Conservation (phyloP, 2,329 filamentous ascomycete species). For the Neurospora sp. region DNA sequence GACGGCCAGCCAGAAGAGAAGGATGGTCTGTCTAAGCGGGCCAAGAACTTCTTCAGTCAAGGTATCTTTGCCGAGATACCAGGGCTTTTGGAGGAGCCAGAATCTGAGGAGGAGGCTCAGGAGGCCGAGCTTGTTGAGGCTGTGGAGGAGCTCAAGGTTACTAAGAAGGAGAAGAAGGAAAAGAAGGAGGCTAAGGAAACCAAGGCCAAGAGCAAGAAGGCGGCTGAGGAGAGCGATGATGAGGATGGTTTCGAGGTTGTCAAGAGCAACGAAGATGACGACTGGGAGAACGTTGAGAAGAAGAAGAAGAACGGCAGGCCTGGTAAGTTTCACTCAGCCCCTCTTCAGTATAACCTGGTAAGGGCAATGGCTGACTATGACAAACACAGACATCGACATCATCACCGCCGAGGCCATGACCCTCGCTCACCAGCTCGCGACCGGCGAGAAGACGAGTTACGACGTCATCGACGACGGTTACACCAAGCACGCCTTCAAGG, state of each 20-base stretch:
- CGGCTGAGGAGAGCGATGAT: slow-evolving; percentile 23
- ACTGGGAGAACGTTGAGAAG: slow-evolving; percentile 59
- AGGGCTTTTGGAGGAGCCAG: slow-evolving; percentile 44
- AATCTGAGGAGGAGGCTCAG: slow-evolving; percentile 27
- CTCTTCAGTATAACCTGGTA: neutral
- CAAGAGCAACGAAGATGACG: slow-evolving; percentile 32
- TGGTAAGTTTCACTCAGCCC: slow-evolving; percentile 31
- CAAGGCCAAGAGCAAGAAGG: slow-evolving; percentile 24
- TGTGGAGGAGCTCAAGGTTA: slow-evolving; percentile 28
- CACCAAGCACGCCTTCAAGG: slow-evolving; percentile 86
- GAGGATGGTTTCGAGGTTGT: slow-evolving; percentile 52
- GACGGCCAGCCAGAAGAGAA: slow-evolving; percentile 39
- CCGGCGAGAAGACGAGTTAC: slow-evolving; percentile 67
- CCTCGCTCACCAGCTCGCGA: slow-evolving; percentile 82
- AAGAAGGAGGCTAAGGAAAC: slow-evolving; percentile 19
- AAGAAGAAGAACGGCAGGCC: slow-evolving; percentile 53
- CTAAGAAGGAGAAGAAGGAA: slow-evolving; percentile 16
- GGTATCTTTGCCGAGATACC: slow-evolving; percentile 85
- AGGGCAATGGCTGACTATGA: slow-evolving; percentile 8
- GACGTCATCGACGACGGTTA: slow-evolving; percentile 86
- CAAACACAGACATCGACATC: slow-evolving; percentile 73
- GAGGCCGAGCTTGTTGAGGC: slow-evolving; percentile 35
- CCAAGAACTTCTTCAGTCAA: slow-evolving; percentile 84
- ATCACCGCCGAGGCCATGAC: slow-evolving; percentile 99
- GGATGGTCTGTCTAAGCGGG: slow-evolving; percentile 69